phyloP scores from a whole-genome alignment of 1,139 yeast species.

The Citeromyces hawaiiensis region DNA sequence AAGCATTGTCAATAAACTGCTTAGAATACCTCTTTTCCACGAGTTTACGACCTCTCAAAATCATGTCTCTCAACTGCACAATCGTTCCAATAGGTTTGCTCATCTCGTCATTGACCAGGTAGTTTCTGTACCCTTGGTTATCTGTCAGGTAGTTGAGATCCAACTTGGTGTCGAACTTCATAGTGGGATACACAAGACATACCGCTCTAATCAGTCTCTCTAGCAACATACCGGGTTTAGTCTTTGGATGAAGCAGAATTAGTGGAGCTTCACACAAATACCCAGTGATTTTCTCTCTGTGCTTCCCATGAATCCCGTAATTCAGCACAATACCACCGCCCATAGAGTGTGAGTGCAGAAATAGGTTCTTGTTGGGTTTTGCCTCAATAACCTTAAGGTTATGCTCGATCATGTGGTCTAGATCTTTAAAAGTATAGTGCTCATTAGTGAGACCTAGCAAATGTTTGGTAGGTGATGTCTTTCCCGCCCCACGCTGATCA shows the following conservation, averaged over 20 bases:
- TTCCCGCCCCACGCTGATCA: conserved; percentile 87
- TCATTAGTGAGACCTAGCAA: conserved; percentile 60
- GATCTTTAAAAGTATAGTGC: conserved; percentile 45
- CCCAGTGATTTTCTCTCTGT: conserved; percentile 38
- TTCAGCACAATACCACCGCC: conserved; percentile 80
- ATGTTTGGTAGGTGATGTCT: conserved; percentile 42
- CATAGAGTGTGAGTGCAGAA: conserved; percentile 84
- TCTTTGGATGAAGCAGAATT: conserved; percentile 40
- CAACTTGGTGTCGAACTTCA: conserved; percentile 44
- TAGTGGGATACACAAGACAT: conserved; percentile 36
- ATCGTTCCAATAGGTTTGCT: conserved; percentile 33
- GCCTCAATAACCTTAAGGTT: conserved; percentile 18
- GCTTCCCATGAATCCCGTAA: conserved; percentile 58
- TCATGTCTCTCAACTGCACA: conserved; percentile 48
- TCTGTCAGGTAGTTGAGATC: conserved; percentile 41
- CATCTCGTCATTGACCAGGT: conserved; percentile 28
- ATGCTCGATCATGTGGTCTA: conserved; percentile 44
- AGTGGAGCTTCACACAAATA: conserved; percentile 59
- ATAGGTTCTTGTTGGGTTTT: conserved; percentile 26
- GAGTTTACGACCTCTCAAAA: conserved; percentile 45
- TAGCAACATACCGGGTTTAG: conserved; percentile 40
- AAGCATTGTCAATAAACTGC: conserved; percentile 26
- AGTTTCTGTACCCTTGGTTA: conserved; percentile 33
- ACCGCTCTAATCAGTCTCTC: conserved; percentile 31
- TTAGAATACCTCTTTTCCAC: conserved; percentile 26